phyloP scores from a whole-genome alignment of 148 eudicot genomes.

The Pouteria glomerata region DNA sequence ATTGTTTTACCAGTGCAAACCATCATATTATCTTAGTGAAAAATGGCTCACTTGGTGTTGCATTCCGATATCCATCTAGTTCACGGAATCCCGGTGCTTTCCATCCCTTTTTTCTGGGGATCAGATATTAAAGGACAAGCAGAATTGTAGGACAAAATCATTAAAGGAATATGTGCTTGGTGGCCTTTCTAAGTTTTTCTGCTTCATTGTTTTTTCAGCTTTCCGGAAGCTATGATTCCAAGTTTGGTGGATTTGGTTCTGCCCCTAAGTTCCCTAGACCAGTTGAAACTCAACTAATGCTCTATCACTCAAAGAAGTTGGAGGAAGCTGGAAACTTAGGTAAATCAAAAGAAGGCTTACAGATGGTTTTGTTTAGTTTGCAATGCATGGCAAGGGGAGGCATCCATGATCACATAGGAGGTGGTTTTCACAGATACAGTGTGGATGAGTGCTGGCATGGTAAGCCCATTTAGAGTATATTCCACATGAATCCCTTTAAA shows the following conservation, averaged over 20 bases:
- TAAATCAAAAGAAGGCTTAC: conserved; percentile 49
- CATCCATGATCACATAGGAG: conserved; percentile 91
- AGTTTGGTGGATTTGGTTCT: conserved; percentile 85
- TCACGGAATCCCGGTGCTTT: too few species aligned
- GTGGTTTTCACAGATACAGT: conserved; percentile 99
- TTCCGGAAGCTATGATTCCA: conserved; percentile 62
- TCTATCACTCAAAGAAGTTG: conserved; percentile 61
- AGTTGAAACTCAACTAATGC: conserved; percentile 79
- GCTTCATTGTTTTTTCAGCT: conserved; percentile 36
- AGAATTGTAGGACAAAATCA: too few species aligned
- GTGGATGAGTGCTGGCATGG: conserved; percentile 99
- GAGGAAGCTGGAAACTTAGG: conserved; percentile 40
- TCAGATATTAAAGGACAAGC: too few species aligned
- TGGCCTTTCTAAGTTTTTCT: neutral
- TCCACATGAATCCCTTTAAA: neutral
- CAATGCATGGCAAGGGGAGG: conserved; percentile 95
- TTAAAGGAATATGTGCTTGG: neutral
- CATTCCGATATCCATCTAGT: too few species aligned
- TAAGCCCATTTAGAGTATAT: conserved; percentile 17
- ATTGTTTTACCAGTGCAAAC: too few species aligned
- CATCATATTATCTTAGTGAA: too few species aligned
- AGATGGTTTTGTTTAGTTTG: conserved; percentile 66
- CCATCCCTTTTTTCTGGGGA: too few species aligned
- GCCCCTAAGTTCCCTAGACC: conserved; percentile 97
- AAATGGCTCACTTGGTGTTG: too few species aligned